Conservation (phyloP, 306 rosid species). For the Pyrus communis region DNA sequence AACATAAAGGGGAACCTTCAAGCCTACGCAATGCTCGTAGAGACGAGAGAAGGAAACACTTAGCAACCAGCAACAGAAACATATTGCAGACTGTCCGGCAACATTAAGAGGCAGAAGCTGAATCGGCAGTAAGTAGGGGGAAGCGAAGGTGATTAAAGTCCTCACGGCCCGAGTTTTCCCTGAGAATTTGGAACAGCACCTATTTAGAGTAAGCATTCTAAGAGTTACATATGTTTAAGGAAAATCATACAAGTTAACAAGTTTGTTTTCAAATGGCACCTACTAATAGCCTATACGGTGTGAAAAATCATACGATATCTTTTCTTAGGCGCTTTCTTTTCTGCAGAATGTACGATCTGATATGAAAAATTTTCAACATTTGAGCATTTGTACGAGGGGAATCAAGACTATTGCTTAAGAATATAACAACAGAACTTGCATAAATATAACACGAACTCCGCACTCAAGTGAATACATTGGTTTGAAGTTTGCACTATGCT, state of each 20-base stretch:
- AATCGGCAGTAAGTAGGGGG: not conserved
- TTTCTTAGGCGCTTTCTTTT: not conserved
- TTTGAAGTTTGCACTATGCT: not conserved
- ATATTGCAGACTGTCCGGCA: not conserved
- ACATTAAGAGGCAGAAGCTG: not conserved
- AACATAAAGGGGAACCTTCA: not conserved
- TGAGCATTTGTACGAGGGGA: not conserved
- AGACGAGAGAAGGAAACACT: not conserved
- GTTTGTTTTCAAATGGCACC: not conserved
- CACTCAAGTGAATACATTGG: not conserved
- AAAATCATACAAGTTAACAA: not conserved
- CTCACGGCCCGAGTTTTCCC: not conserved
- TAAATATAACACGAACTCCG: not conserved
- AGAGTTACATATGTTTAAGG: not conserved
- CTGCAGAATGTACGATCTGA: not conserved
- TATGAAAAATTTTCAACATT: not conserved
- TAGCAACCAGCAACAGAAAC: not conserved
- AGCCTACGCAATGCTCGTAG: not conserved
- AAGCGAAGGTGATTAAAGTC: not conserved
- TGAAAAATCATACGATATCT: not conserved
- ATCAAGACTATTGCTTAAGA: not conserved
- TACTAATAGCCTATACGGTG: no score
- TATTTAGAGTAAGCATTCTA: not conserved
- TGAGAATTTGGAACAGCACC: constrained; percentile 4
- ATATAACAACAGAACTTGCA: not conserved